Evolutionary conservation across 768 basidiomycete species (phyloP).

Genomic region (Dioszegia hungarica): DNA sequence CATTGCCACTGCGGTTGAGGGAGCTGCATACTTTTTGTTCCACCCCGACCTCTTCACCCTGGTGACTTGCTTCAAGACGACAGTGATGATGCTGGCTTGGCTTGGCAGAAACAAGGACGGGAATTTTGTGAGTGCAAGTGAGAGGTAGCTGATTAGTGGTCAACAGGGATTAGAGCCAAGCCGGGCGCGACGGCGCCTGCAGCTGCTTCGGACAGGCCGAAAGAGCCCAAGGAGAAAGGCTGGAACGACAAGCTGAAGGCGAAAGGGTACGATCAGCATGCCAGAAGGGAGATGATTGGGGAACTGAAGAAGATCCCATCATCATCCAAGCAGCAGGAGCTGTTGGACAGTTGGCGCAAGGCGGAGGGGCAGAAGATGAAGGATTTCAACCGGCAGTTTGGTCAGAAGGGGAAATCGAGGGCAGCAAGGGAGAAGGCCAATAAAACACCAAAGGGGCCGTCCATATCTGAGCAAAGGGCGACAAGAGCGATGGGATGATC

Average conservation of each 20-base stretch:
- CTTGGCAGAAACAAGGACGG: slow-evolving; percentile 22
- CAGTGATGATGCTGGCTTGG: slow-evolving; percentile 23
- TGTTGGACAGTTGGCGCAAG: not conserved
- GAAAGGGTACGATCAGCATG: slow-evolving; percentile 1
- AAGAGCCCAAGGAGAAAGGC: not conserved
- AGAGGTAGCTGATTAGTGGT: not conserved
- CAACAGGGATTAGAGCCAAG: not conserved
- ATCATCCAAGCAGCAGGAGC: not conserved
- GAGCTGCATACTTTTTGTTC: slow-evolving; percentile 21
- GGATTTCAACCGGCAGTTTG: not conserved
- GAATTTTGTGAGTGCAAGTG: slow-evolving; percentile 18
- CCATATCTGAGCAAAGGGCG: not conserved
- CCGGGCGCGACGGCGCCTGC: not conserved
- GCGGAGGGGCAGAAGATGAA: not conserved
- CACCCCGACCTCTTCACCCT: slow-evolving; percentile 35
- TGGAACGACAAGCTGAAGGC: slow-evolving; percentile 7
- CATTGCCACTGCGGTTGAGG: slow-evolving; percentile 17
- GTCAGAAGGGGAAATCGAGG: not conserved
- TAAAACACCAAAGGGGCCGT: not conserved
- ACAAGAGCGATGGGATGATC: slow-evolving; percentile 8
- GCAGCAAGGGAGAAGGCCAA: slow-evolving; percentile 1
- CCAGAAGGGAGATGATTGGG: slow-evolving; percentile 7
- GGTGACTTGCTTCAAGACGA: slow-evolving; percentile 31
- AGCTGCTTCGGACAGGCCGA: not conserved
- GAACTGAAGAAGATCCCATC: not conserved